phyloP scores from a whole-genome alignment of 2,329 filamentous ascomycete genomes.

The Diaporthe sp. region DNA sequence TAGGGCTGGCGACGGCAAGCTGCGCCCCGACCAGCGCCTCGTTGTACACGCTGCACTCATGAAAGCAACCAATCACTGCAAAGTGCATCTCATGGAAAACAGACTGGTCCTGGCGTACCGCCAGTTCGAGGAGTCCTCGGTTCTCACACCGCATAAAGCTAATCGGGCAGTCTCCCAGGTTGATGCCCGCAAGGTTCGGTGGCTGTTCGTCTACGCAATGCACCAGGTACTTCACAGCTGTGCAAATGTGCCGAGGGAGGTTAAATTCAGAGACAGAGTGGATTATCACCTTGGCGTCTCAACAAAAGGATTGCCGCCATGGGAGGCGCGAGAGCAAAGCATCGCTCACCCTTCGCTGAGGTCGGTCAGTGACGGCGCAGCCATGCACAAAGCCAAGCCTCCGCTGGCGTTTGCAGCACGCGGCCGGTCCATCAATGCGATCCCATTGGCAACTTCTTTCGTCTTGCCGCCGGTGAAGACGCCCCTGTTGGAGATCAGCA shows the following conservation, averaged over 20 bases:
- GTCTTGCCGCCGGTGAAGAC: not conserved
- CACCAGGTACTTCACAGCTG: conserved; percentile 78
- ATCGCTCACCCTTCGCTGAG: not conserved
- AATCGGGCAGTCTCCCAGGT: conserved; percentile 67
- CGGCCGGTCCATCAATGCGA: conserved; percentile 30
- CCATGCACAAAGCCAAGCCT: conserved; percentile 35
- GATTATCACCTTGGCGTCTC: conserved; percentile 66
- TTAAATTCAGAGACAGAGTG: conserved; percentile 64
- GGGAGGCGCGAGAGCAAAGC: conserved; percentile 47
- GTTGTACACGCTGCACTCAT: conserved; percentile 63
- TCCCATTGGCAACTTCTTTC: conserved; percentile 12
- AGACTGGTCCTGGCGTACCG: conserved; percentile 75
- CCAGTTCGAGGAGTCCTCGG: conserved; percentile 73
- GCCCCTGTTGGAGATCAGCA: not conserved
- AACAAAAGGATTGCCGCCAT: conserved; percentile 55
- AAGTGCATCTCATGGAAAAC: conserved; percentile 53
- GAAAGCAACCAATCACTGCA: conserved; percentile 59
- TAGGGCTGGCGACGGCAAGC: conserved; percentile 45
- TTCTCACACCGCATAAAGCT: conserved; percentile 59
- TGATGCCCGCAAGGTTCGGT: conserved; percentile 81
- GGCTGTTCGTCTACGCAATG: conserved; percentile 79
- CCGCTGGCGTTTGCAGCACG: conserved; percentile 44
- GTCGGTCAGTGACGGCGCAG: not conserved
- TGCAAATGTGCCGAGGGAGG: conserved; percentile 69
- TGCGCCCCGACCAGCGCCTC: conserved; percentile 59